Evolutionary conservation across 2,329 filamentous ascomycete genomes (phyloP).

Genomic region (Nigrospora oryzae): DNA sequence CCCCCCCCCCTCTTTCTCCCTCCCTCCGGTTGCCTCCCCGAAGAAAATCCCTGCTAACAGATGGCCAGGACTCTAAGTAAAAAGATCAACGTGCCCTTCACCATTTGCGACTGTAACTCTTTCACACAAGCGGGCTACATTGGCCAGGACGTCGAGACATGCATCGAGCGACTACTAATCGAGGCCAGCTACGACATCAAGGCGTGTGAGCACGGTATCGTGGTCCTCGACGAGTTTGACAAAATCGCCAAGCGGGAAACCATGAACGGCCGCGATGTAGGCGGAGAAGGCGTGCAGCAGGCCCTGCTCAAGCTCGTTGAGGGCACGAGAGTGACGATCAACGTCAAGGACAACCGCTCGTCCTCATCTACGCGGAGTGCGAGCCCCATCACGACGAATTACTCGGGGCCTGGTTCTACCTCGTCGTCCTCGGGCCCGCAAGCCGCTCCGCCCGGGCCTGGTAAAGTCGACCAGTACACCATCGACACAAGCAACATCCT

Average conservation of each 20-base stretch:
- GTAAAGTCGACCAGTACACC: conserved; percentile 56
- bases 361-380: conserved; percentile 34
- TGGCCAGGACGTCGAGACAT: conserved; percentile 94
- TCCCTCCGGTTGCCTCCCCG: too few species aligned
- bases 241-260: conserved; percentile 89
- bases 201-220: conserved; percentile 82
- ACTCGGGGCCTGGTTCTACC: conserved; percentile 34
- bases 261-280: conserved; percentile 84
- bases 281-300: conserved; percentile 94
- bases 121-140: conserved; percentile 97
- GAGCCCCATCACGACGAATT: conserved; percentile 44
- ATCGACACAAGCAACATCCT: conserved; percentile 94
- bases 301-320: conserved; percentile 93
- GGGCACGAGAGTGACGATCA: conserved; percentile 86
- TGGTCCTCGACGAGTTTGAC: conserved; percentile 94
- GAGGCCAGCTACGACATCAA: conserved; percentile 84
- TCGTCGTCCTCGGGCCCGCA: conserved; percentile 32
- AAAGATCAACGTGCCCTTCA: conserved; percentile 90
- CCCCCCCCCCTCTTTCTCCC: neutral
- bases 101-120: conserved; percentile 90
- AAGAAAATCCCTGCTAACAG: neutral
- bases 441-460: conserved; percentile 30
- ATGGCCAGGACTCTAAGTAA: conserved; percentile 72
- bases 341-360: conserved; percentile 70
- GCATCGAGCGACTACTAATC: conserved; percentile 81